Evolutionary conservation across 768 basidiomycete species (phyloP), one percentile per base, ranked within the genome.

Genomic region (Calvatia gigantea): DNA sequence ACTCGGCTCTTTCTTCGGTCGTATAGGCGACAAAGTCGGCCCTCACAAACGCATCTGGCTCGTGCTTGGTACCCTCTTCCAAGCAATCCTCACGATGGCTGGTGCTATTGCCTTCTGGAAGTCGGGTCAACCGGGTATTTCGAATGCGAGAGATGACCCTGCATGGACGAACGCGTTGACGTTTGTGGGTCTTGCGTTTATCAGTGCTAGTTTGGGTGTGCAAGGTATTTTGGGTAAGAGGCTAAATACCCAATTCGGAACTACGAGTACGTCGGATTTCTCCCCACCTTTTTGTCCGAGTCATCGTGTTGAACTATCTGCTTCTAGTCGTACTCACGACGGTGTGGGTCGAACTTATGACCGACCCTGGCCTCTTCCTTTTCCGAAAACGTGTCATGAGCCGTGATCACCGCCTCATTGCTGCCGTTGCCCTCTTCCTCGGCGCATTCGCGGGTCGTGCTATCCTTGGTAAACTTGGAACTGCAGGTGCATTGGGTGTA

Each of bases 171-270:
- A 84, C 42, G 67, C 78, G 1, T 62, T 83, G 31, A 81, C 87
- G 1, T 91, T 86, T 64, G 84, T 86, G 11, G 78, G 83, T 8
- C 61, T 97, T 14, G 91, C 80, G 1, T 90, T 91, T 67, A 84
- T 93, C 69, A 92, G 90, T 59, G 87, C 87, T 28, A 82, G 80
- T 67, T 71, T 97, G 63, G 94, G 94, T 6, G 71, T 94, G 31
- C 93, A 95, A 69, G 92, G 92, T 17, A 89, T 94, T 66, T 75
- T 89, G 71, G 91, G 86, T 49, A 94, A 94, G 72, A 74, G 89
- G 32, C 66, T 91, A 59, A 87, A 87, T 63, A 87, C 86, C 7
- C 86, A 90, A 66, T 93, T 88, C 65, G 84, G 86, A 14, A 88
- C 86, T 0, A 88, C 86, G 17, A 85, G 87, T 87, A 39, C 64